Evolutionary conservation across 768 basidiomycete species (phyloP).

Genomic region (Lentinula sp.): DNA sequence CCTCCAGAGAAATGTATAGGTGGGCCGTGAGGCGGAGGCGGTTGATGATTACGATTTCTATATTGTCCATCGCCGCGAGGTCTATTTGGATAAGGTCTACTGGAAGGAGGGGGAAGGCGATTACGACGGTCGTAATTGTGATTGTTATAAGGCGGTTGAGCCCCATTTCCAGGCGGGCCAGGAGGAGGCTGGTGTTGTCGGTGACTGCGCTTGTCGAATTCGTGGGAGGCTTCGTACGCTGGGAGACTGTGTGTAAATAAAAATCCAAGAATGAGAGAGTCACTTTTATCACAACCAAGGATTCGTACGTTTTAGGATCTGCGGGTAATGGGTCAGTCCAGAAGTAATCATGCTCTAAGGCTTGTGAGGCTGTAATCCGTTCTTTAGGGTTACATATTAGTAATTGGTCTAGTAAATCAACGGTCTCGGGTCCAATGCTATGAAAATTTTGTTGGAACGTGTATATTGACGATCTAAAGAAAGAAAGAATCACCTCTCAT

Average conservation of each 20-base stretch:
- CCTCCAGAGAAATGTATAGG: not conserved
- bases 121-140: not conserved
- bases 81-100: not conserved
- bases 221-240: constrained; percentile 76
- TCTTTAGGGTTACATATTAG: constrained; percentile 79
- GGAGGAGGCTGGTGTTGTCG: constrained; percentile 18
- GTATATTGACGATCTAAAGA: not conserved
- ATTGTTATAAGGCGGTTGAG: not conserved
- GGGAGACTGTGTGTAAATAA: constrained; percentile 46
- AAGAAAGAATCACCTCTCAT: constrained; percentile 44
- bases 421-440: constrained; percentile 69
- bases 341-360: constrained; percentile 91
- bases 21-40: not conserved
- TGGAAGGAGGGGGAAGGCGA: not conserved
- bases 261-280: not conserved
- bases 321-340: constrained; percentile 88
- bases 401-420: constrained; percentile 77
- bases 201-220: constrained; percentile 72
- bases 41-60: not conserved
- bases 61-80: not conserved
- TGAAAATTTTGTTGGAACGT: constrained; percentile 1
- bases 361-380: constrained; percentile 79
- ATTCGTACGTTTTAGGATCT: constrained; percentile 68
- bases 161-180: not conserved
- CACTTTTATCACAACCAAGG: not conserved